Percentiles rank a stretch among this genome's conserved stretches.
Evolutionary conservation across 768 basidiomycete genomes (phyloP).

Genomic region (Auricularia cornea): DNA sequence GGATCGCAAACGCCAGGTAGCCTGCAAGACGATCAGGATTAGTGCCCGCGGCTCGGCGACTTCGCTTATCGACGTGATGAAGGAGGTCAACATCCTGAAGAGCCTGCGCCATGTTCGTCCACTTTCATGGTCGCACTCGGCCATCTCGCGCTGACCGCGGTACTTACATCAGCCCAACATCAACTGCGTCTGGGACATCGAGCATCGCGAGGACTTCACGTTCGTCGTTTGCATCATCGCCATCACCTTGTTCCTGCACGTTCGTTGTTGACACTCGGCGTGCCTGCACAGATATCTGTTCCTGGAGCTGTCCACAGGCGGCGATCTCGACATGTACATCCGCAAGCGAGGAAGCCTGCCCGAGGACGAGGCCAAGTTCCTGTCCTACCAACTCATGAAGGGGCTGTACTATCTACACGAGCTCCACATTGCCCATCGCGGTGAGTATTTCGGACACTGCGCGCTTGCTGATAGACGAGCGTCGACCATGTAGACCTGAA

Average conservation of each 20-base stretch:
- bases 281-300: slow-evolving; percentile 56
- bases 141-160: background rate
- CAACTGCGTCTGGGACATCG: slow-evolving; percentile 65
- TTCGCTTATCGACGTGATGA: slow-evolving; percentile 46
- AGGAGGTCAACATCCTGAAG: slow-evolving; percentile 68
- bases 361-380: slow-evolving; percentile 78
- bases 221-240: slow-evolving; percentile 26
- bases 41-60: slow-evolving; percentile 37
- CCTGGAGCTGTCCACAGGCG: slow-evolving; percentile 77
- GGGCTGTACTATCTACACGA: slow-evolving; percentile 66
- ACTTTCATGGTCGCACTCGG: background rate
- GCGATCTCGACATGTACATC: slow-evolving; percentile 83
- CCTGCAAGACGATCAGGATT: slow-evolving; percentile 66
- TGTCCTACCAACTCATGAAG: slow-evolving; percentile 70
- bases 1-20: slow-evolving; percentile 58
- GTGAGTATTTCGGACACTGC: slow-evolving; percentile 28
- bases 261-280: background rate
- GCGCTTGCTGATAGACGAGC: background rate
- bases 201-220: slow-evolving; percentile 52
- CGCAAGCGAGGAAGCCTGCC: slow-evolving; percentile 53
- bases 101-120: slow-evolving; percentile 62
- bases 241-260: slow-evolving; percentile 1
- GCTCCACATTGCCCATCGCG: slow-evolving; percentile 69
- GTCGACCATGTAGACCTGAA: slow-evolving; percentile 46
- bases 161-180: slow-evolving; percentile 59